Evolutionary conservation across 768 basidiomycete species (phyloP).

Genomic region (Cystobasidium onofrii): DNA sequence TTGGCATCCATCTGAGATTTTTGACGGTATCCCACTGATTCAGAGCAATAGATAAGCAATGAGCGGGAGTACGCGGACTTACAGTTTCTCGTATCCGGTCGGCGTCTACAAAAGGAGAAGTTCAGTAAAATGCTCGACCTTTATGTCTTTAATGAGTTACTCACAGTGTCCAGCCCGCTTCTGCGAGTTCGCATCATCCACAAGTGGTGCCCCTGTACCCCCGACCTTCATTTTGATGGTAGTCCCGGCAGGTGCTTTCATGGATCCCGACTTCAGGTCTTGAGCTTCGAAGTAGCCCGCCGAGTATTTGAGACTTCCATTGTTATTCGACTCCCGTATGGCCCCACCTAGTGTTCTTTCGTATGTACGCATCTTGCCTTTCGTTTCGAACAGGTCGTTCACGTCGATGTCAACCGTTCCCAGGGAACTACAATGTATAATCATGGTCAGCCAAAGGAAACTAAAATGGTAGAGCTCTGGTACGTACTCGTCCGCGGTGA

Average conservation of each 20-base stretch:
- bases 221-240: constrained; percentile 18
- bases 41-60: too few relatives aligned
- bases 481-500: constrained; percentile 23
- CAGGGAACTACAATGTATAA: background rate
- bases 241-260: constrained; percentile 11
- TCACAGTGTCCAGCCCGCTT: constrained; percentile 13
- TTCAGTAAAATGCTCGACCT: background rate
- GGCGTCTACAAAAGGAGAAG: background rate
- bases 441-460: background rate
- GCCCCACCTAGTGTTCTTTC: background rate
- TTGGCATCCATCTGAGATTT: constrained; percentile 13
- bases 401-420: constrained; percentile 1
- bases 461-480: background rate
- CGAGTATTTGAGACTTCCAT: constrained; percentile 5
- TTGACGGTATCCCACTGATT: too few relatives aligned
- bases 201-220: constrained; percentile 13
- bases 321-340: background rate
- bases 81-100: constrained; percentile 23
- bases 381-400: constrained; percentile 3
- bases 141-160: background rate
- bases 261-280: background rate
- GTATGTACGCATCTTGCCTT: background rate
- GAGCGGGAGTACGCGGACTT: too few relatives aligned
- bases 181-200: background rate
- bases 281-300: constrained; percentile 8